Conservation (phyloP, 345 rosid species). For the Dipteronia sinensis region DNA sequence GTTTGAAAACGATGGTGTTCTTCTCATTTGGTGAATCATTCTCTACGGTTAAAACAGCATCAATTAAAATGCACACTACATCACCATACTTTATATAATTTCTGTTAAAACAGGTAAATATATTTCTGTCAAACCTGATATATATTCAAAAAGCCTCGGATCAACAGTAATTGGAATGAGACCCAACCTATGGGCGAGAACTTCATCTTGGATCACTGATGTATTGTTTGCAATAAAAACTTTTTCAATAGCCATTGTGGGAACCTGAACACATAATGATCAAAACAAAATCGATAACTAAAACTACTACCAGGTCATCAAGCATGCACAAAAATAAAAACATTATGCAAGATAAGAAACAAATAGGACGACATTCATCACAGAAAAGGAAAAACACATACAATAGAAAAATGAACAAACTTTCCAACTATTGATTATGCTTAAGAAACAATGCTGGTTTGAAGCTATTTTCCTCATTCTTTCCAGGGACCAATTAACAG, state of each 20-base stretch:
- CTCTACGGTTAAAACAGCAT: constrained; percentile 40
- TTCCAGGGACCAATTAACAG: too few relatives aligned
- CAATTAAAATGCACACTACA: background rate
- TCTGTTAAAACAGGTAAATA: too few relatives aligned
- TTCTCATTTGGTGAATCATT: constrained; percentile 79
- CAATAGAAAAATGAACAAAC: too few relatives aligned
- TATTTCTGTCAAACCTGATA: constrained; percentile 75
- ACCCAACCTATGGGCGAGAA: constrained; percentile 94
- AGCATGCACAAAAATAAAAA: background rate
- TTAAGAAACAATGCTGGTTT: too few relatives aligned
- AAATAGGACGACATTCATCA: too few relatives aligned
- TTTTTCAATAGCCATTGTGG: constrained; percentile 96
- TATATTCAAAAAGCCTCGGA: constrained; percentile 82
- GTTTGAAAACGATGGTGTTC: constrained; percentile 93
- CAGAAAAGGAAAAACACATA: too few relatives aligned
- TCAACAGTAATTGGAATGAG: constrained; percentile 82
- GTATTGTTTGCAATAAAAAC: constrained; percentile 89
- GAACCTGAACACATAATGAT: constrained; percentile 51
- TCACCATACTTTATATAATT: background rate
- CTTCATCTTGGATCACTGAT: constrained; percentile 84
- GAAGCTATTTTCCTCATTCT: too few relatives aligned
- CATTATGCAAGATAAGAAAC: background rate
- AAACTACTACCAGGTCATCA: background rate
- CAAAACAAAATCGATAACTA: constrained; percentile 9
- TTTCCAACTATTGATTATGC: too few relatives aligned